Conservation (phyloP, 2,329 filamentous ascomycete species). For the Cryphonectria nitschkei region DNA sequence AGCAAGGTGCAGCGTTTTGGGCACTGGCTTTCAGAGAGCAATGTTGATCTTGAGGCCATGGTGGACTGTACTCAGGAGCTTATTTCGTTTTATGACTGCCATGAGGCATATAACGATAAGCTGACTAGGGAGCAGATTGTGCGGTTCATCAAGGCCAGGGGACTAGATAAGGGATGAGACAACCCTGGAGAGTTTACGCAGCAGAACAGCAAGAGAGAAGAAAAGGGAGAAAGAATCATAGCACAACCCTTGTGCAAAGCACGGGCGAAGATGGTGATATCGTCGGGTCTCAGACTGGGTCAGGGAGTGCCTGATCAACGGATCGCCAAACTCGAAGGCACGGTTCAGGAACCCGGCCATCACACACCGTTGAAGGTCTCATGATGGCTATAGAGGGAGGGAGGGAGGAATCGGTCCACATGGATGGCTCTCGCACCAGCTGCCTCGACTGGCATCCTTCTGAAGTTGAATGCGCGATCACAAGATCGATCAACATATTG, state of each 20-base stretch:
- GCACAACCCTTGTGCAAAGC: neutral
- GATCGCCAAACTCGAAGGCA: neutral
- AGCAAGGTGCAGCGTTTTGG: slow-evolving; percentile 69
- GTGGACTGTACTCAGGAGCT: slow-evolving; percentile 91
- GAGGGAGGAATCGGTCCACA: neutral
- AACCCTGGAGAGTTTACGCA: neutral
- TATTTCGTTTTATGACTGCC: slow-evolving; percentile 81
- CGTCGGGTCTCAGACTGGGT: neutral
- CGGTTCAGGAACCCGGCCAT: neutral
- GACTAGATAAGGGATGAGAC: slow-evolving; percentile 50
- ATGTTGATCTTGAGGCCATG: slow-evolving; percentile 80
- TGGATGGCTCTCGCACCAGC: neutral
- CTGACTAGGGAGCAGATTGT: slow-evolving; percentile 61
- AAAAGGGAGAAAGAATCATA: neutral
- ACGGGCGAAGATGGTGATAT: neutral
- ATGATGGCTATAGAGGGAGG: neutral
- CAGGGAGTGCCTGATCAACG: neutral
- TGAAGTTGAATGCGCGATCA: neutral
- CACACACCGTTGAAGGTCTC: neutral
- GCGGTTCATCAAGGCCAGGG: slow-evolving; percentile 61
- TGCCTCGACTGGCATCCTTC: neutral
- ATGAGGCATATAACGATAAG: slow-evolving; percentile 65
- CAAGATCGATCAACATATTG: neutral
- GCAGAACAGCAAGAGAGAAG: neutral
- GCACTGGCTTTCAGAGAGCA: slow-evolving; percentile 83